Evolutionary conservation across 2,329 filamentous ascomycete genomes (phyloP).

Genomic region (Pseudogymnoascus sp.): DNA sequence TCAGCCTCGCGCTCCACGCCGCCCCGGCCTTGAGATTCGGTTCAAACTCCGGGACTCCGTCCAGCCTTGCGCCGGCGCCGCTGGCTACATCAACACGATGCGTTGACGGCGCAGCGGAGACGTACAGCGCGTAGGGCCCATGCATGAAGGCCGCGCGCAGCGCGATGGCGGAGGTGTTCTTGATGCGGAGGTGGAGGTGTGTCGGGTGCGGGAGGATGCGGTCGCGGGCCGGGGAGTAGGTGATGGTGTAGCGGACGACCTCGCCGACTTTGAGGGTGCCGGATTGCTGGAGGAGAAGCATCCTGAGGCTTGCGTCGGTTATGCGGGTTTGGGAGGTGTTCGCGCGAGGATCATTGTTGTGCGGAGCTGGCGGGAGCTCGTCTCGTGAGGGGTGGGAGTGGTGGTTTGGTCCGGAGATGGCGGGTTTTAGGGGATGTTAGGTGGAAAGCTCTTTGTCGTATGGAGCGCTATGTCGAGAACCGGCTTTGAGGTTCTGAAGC

Average conservation of each 20-base stretch:
- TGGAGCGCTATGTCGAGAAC: not conserved
- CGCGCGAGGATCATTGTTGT: not conserved
- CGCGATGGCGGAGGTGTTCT: slow-evolving; percentile 84
- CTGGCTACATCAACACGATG: slow-evolving; percentile 32
- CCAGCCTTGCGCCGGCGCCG: slow-evolving; percentile 21
- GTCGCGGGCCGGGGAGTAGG: slow-evolving; percentile 82
- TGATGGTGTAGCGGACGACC: slow-evolving; percentile 83
- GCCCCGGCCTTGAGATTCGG: slow-evolving; percentile 94
- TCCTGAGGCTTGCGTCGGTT: slow-evolving; percentile 32
- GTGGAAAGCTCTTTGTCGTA: not conserved
- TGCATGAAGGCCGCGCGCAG: slow-evolving; percentile 93
- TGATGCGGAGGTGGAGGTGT: slow-evolving; percentile 75
- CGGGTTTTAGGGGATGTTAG: not conserved
- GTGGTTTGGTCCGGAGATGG: not conserved
- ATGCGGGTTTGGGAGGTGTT: not conserved
- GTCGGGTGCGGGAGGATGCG: slow-evolving; percentile 81
- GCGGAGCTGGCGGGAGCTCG: not conserved
- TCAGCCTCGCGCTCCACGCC: slow-evolving; percentile 70
- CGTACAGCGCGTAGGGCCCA: slow-evolving; percentile 85
- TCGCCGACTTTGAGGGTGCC: slow-evolving; percentile 92
- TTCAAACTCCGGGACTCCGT: slow-evolving; percentile 84
- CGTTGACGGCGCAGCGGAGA: slow-evolving; percentile 72
- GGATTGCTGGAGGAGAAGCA: slow-evolving; percentile 86
- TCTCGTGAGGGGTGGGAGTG: too few relatives aligned
- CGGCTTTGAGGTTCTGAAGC: not conserved